Evolutionary conservation across 768 basidiomycete species (phyloP), one percentile per base, ranked within the genome.

Genomic region (Paxillus involutus): DNA sequence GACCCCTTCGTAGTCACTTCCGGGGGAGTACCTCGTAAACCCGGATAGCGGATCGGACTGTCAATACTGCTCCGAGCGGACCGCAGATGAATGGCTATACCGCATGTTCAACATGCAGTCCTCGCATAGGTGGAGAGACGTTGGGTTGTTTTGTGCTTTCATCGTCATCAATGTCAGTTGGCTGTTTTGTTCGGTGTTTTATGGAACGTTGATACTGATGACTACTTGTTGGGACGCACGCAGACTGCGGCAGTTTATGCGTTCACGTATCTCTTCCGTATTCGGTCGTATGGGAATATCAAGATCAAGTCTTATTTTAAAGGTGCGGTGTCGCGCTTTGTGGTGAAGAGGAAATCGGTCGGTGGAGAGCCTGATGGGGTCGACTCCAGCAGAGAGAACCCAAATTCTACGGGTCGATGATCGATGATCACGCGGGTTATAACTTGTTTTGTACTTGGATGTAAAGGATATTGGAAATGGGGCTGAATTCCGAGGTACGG

Each of bases 71-170:
- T 68, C 82, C 3, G 73, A 76, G 36, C 64, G 73, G n/a, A 77
- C 77, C 0, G 83, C 86, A 0, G 85, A 91, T 63, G 65, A 76
- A 40, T 89, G 81, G 58, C 29, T 68, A 4, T 45, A 17, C 30
- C 7, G 16, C 4, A 39, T 0, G 56, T 88, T 91, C 70, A 86
- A 84, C 59, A 85, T 90, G 32, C 75, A 66, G 44, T 91, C 86
- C 55, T 55, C 71, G 55, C 68, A 78, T 46, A 70, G 68, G 36
- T 83, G 80, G 79, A 68, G 80, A 26, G 59, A 81, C 62, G 69
- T 80, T 35, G 80, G 78, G 6, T 57, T 83, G 42, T 62, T 83
- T 60, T 71, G 70, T 56, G 77, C 64, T 3, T 78, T 73, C 46
- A 67, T 74, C 33, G 58, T 55, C 29, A 80, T 79, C 48, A 80